Evolutionary conservation across 495 filamentous ascomycete genomes (phyloP).

Genomic region (Penicillium paxilli): DNA sequence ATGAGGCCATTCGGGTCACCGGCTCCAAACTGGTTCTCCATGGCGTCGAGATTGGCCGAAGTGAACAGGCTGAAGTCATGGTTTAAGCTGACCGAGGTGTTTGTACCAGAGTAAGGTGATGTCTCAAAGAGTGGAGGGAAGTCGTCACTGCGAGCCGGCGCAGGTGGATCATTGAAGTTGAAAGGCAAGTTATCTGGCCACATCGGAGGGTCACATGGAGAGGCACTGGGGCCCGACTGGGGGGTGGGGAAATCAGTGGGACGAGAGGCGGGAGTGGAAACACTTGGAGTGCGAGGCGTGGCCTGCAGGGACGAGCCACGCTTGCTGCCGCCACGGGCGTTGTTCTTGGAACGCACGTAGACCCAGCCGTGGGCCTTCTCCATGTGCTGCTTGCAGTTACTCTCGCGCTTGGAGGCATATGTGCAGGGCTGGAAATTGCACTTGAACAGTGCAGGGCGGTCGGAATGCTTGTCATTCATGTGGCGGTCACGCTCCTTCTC

Average conservation of each 20-base stretch:
- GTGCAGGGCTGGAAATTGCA: slow-evolving; percentile 85
- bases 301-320: slow-evolving; percentile 29
- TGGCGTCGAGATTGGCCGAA: slow-evolving; percentile 50
- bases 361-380: slow-evolving; percentile 92
- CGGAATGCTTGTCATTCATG: slow-evolving; percentile 90
- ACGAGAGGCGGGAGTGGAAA: slow-evolving; percentile 53
- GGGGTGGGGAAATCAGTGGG: slow-evolving; percentile 36
- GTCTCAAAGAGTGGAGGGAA: slow-evolving; percentile 26
- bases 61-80: slow-evolving; percentile 23
- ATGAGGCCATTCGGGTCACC: slow-evolving; percentile 50
- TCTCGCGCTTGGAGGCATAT: slow-evolving; percentile 93
- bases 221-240: slow-evolving; percentile 25
- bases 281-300: slow-evolving; percentile 54
- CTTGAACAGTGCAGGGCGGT: slow-evolving; percentile 70
- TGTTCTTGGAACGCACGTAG: slow-evolving; percentile 90
- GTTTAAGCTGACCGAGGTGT: slow-evolving; percentile 8
- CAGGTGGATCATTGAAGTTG: slow-evolving; percentile 35
- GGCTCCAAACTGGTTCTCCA: slow-evolving; percentile 47
- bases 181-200: slow-evolving; percentile 23
- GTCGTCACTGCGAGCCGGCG: slow-evolving; percentile 17
- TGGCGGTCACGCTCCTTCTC: slow-evolving; percentile 97
- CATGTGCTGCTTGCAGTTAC: slow-evolving; percentile 99
- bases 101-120: slow-evolving; percentile 10
- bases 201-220: slow-evolving; percentile 18
- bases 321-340: slow-evolving; percentile 61